These are phyloP conservation scores for Trametes cinnabarina DNA, from an alignment of 768 basidiomycete species.

Conservation along the genomic window DNA sequence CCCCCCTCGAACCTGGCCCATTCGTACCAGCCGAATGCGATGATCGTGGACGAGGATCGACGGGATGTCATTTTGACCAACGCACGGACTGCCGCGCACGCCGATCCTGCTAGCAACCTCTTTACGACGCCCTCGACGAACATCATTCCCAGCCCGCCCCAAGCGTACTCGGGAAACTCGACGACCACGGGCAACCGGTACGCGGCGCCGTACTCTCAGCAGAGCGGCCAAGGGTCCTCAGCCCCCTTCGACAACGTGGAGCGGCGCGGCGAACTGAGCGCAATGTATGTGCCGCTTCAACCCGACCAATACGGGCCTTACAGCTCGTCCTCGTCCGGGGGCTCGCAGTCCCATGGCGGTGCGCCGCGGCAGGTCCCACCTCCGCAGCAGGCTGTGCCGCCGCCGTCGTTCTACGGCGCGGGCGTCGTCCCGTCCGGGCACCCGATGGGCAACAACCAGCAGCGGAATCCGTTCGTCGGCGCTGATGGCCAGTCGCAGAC, in stretches of 20 bases:
- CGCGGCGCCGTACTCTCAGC: constrained; percentile 50
- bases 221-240: constrained; percentile 33
- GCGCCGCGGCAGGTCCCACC: constrained; percentile 47
- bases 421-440: constrained; percentile 52
- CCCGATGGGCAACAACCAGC: constrained; percentile 23
- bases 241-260: constrained; percentile 58
- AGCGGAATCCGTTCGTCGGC: constrained; percentile 37
- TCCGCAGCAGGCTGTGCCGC: constrained; percentile 50
- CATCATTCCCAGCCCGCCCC: constrained; percentile 73
- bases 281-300: constrained; percentile 79
- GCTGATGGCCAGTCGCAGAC: constrained; percentile 36
- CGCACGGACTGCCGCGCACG: constrained; percentile 61
- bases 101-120: constrained; percentile 41
- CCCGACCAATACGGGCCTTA: constrained; percentile 74
- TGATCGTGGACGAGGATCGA: constrained; percentile 68
- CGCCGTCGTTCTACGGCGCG: constrained; percentile 70
- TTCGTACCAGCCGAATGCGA: constrained; percentile 56
- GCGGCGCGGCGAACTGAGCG: constrained; percentile 61
- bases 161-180: constrained; percentile 58
- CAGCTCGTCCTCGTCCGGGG: constrained; percentile 33
- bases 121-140: constrained; percentile 42
- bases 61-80: constrained; percentile 81
- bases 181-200: constrained; percentile 61
- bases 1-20: constrained; percentile 65
- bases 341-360: constrained; percentile 28